Evolutionary conservation across 2,329 filamentous ascomycete species (phyloP).

Genomic region (Rosellinia necatrix): DNA sequence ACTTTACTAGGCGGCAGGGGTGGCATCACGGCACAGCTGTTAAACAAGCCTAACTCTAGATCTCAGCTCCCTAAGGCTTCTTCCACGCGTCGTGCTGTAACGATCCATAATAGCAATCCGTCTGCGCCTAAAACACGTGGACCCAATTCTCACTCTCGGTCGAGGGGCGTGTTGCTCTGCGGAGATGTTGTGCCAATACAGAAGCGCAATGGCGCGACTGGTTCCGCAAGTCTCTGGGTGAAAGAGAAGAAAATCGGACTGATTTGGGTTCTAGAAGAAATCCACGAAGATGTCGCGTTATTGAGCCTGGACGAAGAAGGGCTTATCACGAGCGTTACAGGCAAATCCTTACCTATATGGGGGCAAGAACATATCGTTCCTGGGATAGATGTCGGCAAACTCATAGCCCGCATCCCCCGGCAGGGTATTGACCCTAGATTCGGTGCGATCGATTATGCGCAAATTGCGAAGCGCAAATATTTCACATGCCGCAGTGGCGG

Average conservation of each 20-base stretch:
- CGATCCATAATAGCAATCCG: slow-evolving; percentile 61
- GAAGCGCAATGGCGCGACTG: slow-evolving; percentile 89
- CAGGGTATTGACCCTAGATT: slow-evolving; percentile 71
- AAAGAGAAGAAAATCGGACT: slow-evolving; percentile 94
- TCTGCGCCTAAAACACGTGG: slow-evolving; percentile 59
- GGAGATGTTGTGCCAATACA: slow-evolving; percentile 98
- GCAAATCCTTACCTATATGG: slow-evolving; percentile 87
- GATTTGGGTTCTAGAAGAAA: slow-evolving; percentile 98
- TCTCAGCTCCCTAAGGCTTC: slow-evolving; percentile 58
- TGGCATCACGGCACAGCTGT: slow-evolving; percentile 83
- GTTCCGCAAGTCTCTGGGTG: slow-evolving; percentile 95
- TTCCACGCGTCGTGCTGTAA: slow-evolving; percentile 66
- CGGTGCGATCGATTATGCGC: slow-evolving; percentile 77
- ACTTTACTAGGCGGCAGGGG: slow-evolving; percentile 68
- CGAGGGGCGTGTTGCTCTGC: slow-evolving; percentile 86
- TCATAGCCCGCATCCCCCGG: slow-evolving; percentile 83
- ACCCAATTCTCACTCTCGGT: slow-evolving; percentile 73
- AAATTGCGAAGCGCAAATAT: slow-evolving; percentile 72
- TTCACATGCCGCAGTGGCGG: slow-evolving; percentile 84
- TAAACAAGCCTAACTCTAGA: slow-evolving; percentile 77
- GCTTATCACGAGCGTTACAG: slow-evolving; percentile 69
- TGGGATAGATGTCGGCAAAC: slow-evolving; percentile 74
- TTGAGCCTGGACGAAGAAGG: slow-evolving; percentile 80
- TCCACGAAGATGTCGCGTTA: slow-evolving; percentile 87
- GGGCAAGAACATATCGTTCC: slow-evolving; percentile 68